Evolutionary conservation across 768 basidiomycete species (phyloP).

Genomic region (Lentinula raphanica): DNA sequence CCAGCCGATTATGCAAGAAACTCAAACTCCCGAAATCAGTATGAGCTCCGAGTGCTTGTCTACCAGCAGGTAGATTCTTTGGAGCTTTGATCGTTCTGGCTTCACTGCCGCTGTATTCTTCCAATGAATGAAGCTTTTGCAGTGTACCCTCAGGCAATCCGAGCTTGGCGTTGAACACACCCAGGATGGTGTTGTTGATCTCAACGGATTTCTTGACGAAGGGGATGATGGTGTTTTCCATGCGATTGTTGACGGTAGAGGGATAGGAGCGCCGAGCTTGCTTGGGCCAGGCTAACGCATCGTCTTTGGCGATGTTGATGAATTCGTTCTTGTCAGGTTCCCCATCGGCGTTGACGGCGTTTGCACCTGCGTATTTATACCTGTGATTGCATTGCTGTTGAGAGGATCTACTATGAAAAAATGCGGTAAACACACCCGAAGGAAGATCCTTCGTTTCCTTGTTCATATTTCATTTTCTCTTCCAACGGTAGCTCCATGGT

Average conservation of each 20-base stretch:
- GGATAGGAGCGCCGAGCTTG: conserved; percentile 39
- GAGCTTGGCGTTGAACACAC: conserved; percentile 34
- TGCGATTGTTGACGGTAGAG: conserved; percentile 13
- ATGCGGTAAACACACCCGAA: conserved; percentile 27
- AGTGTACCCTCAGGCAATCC: conserved; percentile 36
- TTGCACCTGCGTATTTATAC: conserved; percentile 40
- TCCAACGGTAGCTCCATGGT: conserved; percentile 35
- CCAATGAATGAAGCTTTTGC: conserved; percentile 24
- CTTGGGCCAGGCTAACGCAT: conserved; percentile 36
- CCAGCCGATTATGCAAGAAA: conserved; percentile 37
- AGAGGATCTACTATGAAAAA: not conserved
- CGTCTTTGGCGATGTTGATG: conserved; percentile 36
- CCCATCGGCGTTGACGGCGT: conserved; percentile 38
- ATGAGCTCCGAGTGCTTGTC: conserved; percentile 24
- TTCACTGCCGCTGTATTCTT: conserved; percentile 35
- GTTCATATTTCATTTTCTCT: conserved; percentile 40
- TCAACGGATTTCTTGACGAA: conserved; percentile 27
- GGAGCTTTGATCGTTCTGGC: conserved; percentile 36
- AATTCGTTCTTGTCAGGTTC: conserved; percentile 33
- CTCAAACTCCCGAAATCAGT: conserved; percentile 37
- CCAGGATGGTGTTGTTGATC: conserved; percentile 33
- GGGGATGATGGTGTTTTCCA: conserved; percentile 4
- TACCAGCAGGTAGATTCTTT: conserved; percentile 21
- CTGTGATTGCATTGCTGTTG: conserved; percentile 17
- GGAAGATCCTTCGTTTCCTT: conserved; percentile 33